Base-by-base conservation (phyloP, 2,329 filamentous ascomycete genomes). In the Trichoderma brevicompactum region DNA sequence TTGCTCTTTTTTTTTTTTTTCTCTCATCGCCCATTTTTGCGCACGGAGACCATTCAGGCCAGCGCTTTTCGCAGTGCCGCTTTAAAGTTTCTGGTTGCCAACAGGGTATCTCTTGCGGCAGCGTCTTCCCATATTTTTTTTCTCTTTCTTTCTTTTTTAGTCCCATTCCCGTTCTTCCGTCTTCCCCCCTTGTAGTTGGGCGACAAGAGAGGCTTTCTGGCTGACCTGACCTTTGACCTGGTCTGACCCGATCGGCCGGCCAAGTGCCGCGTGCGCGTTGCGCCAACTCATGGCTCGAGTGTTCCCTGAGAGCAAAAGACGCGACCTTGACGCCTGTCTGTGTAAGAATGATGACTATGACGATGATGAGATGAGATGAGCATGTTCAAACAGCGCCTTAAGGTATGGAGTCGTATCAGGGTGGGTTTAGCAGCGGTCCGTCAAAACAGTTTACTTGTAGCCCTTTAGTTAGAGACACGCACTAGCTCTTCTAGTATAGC, bases 21-120 rank as follows among this genome's bases (percentile, higher is more conserved):
- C n/a, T 23, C 23, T 3, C 23, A 28, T 28, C 23, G 23, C 23
- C 23, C 23, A 28, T 32, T 62, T 17, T 38, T 53, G 48, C 59
- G 59, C 59, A 62, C 59, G 49, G 59, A 36, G 59, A 17, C 59
- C 54, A 50, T 60, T 53, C 28, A 23, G 64, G 56, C 50, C 64
- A 49, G 49, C 43, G 46, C 44, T 28, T 49, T 43, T 41, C 23
- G 38, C 41, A 61, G 64, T 49, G 56, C 56, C 56, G 56, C 55
- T 61, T 65, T 61, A 13, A 55, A 41, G 38, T 19, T 38, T 15
- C 17, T 54, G 23, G 23, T 28, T 28, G 23, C 23, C 23, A 28
- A 5, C 23, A 28, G 23, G 23, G 23, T 28, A 28, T 28, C 23
- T 28, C 23, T 28, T 28, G 34, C 44, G 49, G 15, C 49, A 63